phyloP scores from a whole-genome alignment of 2,329 filamentous ascomycete genomes.

The Ophiostoma himal-ulmi region DNA sequence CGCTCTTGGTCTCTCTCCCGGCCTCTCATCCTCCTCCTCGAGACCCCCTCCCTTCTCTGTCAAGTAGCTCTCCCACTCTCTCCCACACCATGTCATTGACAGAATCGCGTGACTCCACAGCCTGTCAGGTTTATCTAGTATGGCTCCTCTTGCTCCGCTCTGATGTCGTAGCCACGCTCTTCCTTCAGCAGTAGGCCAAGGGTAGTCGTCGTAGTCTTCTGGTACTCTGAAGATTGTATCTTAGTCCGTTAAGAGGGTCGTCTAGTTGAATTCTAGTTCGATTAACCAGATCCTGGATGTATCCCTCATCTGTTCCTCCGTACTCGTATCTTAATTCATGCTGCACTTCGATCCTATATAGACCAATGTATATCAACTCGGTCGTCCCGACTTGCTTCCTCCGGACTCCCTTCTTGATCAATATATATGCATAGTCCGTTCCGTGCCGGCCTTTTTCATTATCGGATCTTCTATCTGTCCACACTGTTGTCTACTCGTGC shows the following conservation, averaged over 20 bases:
- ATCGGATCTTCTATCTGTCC: background rate
- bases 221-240: too few relatives aligned
- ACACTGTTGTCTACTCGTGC: background rate
- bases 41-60: background rate
- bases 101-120: conserved; percentile 7
- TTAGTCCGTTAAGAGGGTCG: background rate
- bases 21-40: background rate
- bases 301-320: background rate
- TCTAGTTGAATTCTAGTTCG: too few relatives aligned
- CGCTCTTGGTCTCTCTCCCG: background rate
- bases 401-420: background rate
- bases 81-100: background rate
- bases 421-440: background rate
- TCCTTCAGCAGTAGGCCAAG: background rate
- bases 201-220: background rate
- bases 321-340: background rate
- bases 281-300: background rate
- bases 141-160: conserved; percentile 2
- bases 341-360: background rate
- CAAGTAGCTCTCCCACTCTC: background rate
- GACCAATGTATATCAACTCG: background rate
- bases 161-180: conserved; percentile 8
- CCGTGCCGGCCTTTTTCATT: background rate
- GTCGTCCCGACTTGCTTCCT: background rate
- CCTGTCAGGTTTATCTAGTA: conserved; percentile 5